A percentile compares a stretch with the other conserved stretches of the same genome.
phyloP scores from a whole-genome alignment of 108 stramenopile genomes.

The Schizochytrium sp. region DNA sequence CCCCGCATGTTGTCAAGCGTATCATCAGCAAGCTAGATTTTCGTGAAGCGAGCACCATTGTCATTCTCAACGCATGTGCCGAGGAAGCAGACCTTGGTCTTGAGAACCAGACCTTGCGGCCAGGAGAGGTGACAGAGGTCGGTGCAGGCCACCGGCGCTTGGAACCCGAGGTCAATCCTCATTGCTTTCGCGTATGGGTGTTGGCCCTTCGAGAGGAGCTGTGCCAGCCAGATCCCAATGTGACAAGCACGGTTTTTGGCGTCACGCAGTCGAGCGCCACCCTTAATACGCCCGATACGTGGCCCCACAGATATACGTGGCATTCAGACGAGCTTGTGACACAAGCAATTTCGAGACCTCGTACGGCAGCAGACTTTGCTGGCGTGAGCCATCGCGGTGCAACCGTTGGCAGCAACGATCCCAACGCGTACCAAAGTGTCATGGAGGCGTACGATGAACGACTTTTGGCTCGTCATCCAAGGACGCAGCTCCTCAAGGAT shows the following conservation, averaged over 20 bases:
- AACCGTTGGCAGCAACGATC: not conserved
- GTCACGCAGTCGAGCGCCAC: not conserved
- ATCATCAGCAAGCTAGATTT: not conserved
- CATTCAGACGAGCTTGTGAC: not conserved
- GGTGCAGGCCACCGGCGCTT: not conserved
- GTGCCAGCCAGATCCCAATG: not conserved
- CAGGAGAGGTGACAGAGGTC: not conserved
- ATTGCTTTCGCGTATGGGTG: not conserved
- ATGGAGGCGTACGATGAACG: not conserved
- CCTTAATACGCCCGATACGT: not conserved
- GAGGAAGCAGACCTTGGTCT: not conserved
- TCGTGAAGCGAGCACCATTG: not conserved
- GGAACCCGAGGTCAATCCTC: not conserved
- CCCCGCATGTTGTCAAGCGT: not conserved
- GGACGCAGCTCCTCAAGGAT: not conserved
- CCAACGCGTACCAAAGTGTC: not conserved
- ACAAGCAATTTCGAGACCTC: not conserved
- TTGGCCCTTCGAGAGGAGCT: not conserved
- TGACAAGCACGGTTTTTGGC: not conserved
- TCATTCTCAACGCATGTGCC: not conserved
- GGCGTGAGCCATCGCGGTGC: not conserved
- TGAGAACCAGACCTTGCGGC: not conserved
- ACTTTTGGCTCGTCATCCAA: not conserved
- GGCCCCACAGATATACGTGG: constrained; percentile 8
- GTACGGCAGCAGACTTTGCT: not conserved